Evolutionary conservation across 2,329 filamentous ascomycete genomes (phyloP).

Genomic region (Apiospora arundinis): DNA sequence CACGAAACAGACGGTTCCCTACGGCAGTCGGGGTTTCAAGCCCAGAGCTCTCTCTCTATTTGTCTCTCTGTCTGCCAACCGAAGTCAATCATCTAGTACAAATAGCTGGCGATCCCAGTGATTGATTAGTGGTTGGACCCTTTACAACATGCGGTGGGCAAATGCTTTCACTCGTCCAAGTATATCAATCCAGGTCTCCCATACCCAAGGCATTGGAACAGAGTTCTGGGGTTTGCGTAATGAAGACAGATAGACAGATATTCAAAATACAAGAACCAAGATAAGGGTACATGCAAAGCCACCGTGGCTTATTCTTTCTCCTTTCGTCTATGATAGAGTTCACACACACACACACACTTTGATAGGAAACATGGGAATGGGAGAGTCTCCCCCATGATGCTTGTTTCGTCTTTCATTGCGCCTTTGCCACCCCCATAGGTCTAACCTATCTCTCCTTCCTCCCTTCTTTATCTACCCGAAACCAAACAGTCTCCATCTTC

Average conservation of each 20-base stretch:
- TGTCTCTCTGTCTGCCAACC: too few species aligned
- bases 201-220: neutral
- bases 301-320: neutral
- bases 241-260: neutral
- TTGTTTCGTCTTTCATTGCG: neutral
- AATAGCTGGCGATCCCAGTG: too few species aligned
- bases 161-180: too few species aligned
- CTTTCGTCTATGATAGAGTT: slow-evolving; percentile 14
- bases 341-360: neutral
- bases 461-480: neutral
- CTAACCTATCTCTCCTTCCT: neutral
- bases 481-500: neutral
- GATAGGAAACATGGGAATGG: neutral
- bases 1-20: too few species aligned
- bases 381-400: neutral
- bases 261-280: slow-evolving; percentile 6
- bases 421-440: neutral
- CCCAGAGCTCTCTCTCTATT: too few species aligned
- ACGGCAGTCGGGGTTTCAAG: too few species aligned
- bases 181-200: neutral
- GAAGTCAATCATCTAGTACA: too few species aligned
- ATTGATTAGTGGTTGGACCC: too few species aligned
- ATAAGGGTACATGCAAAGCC: slow-evolving; percentile 19
- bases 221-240: neutral
- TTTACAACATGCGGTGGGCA: too few species aligned